Evolutionary conservation across 441 rosid species (phyloP).

Genomic region (Iberis amara): DNA sequence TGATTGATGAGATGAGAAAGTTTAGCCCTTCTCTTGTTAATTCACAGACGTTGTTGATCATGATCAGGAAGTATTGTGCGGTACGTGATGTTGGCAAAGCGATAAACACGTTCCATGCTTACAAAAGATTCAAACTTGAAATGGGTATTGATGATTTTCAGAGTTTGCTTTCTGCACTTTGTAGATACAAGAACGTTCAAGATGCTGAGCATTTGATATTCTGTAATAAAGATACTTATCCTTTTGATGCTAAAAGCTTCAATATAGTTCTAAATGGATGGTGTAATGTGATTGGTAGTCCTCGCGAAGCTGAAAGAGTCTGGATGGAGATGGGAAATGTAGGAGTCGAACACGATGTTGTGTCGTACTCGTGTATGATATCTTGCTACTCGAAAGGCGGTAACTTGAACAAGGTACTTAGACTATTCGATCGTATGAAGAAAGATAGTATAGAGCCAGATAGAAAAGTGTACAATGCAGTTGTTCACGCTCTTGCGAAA

Average conservation of each 20-base stretch:
- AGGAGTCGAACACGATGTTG: slow-evolving; percentile 52
- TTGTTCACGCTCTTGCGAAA: slow-evolving; percentile 77
- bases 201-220: slow-evolving; percentile 90
- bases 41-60: slow-evolving; percentile 73
- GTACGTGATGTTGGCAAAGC: slow-evolving; percentile 82
- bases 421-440: slow-evolving; percentile 63
- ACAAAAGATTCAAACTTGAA: slow-evolving; percentile 58
- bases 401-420: slow-evolving; percentile 61
- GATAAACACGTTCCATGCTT: slow-evolving; percentile 70
- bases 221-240: slow-evolving; percentile 61
- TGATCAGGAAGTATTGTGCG: slow-evolving; percentile 89
- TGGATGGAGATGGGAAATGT: slow-evolving; percentile 80
- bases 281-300: slow-evolving; percentile 77
- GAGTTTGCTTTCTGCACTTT: slow-evolving; percentile 79
- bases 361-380: slow-evolving; percentile 64
- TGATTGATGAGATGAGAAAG: slow-evolving; percentile 88
- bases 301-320: slow-evolving; percentile 64
- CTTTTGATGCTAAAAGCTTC: slow-evolving; percentile 69
- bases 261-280: slow-evolving; percentile 85
- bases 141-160: slow-evolving; percentile 78
- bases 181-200: slow-evolving; percentile 84
- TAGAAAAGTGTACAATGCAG: slow-evolving; percentile 79
- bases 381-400: slow-evolving; percentile 78
- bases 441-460: slow-evolving; percentile 55
- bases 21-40: slow-evolving; percentile 49